phyloP scores from a whole-genome alignment of 345 rosid genomes.

The Xanthoceras sorbifolium region DNA sequence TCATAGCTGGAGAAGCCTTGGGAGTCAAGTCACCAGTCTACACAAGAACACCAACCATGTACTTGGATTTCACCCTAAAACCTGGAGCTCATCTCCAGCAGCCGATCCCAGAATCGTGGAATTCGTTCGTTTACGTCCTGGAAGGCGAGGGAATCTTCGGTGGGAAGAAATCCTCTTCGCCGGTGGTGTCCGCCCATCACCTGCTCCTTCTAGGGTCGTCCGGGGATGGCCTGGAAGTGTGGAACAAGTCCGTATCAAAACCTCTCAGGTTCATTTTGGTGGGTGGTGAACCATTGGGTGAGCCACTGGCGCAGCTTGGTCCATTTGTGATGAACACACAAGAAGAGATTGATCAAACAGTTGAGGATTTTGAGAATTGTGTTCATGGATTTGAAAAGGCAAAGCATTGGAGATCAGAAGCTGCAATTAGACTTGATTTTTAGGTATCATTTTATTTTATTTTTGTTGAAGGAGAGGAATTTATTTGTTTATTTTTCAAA shows the following conservation, averaged over 20 bases:
- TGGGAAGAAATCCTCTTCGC: conserved; percentile 25
- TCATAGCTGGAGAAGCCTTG: conserved; percentile 85
- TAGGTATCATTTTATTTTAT: neutral
- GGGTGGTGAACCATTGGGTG: conserved; percentile 77
- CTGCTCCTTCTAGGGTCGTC: conserved; percentile 58
- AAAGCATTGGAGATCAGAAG: conserved; percentile 70
- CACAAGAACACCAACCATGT: conserved; percentile 94
- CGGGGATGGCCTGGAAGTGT: conserved; percentile 70
- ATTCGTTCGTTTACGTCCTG: conserved; percentile 66
- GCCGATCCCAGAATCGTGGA: conserved; percentile 64
- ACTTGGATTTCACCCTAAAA: conserved; percentile 73
- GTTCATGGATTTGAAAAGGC: conserved; percentile 86
- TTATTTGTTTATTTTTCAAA: conserved; percentile 3
- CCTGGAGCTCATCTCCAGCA: conserved; percentile 69
- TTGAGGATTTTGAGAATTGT: conserved; percentile 71
- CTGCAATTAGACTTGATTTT: conserved; percentile 47
- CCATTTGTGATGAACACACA: conserved; percentile 94
- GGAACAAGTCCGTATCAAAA: conserved; percentile 60
- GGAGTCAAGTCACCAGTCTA: conserved; percentile 70
- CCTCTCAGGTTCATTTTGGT: conserved; percentile 68
- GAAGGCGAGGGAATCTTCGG: conserved; percentile 81
- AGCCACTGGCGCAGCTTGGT: conserved; percentile 73
- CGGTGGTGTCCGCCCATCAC: conserved; percentile 49
- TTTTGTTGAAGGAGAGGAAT: neutral
- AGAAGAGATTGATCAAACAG: conserved; percentile 69